Evolutionary conservation across 73 alveolate species (phyloP), one percentile per base, ranked within the genome.

Genomic region (Paramecium sonneborni): DNA sequence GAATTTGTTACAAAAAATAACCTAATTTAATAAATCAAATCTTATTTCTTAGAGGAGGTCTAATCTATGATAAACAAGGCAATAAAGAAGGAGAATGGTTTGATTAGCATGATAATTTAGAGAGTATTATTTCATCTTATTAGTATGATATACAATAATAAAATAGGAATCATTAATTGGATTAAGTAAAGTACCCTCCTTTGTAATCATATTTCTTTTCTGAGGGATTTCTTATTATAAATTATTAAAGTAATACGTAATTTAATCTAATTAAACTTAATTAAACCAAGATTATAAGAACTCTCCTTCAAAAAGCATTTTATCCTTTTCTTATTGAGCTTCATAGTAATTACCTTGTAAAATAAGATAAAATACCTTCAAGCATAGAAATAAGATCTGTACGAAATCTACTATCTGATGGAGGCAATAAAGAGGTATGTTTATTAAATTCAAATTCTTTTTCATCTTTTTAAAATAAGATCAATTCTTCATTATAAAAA

Each of bases 361-460:
- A 30, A 14, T 32, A 12, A 34, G 0, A 14, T 0, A 26, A 2
- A 37, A 38, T 79, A 79, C 90, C 90, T 21, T 79, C 69, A 10
- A 21, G 44, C 90, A 79, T 43, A 41, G 39, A 21, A 79, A 79
- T 79, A 20, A 79, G 12, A 11, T 79, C 90, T 1, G 46, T 4
- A 23, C 90, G 23, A 79, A 79, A 79, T 46, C 90, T 38, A 12
- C 69, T 79, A 18, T 79, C 90, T 23, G 62, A 30, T 2, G 90
- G 90, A 43, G 90, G 90, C 90, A 79, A 79, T 24, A 79, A 41
- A 0, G 69, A 30, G 28, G 11, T 43, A 23, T 79, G 90, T 74
- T 74, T 74, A 79, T 79, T 46, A 14, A 43, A 41, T 20, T 39
- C 55, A 79, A 79, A 20, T 43, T 26, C 76, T 39, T 79, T 26